Conservation (phyloP, 148 eudicot species). For the Fagopyrum homotropicum region DNA sequence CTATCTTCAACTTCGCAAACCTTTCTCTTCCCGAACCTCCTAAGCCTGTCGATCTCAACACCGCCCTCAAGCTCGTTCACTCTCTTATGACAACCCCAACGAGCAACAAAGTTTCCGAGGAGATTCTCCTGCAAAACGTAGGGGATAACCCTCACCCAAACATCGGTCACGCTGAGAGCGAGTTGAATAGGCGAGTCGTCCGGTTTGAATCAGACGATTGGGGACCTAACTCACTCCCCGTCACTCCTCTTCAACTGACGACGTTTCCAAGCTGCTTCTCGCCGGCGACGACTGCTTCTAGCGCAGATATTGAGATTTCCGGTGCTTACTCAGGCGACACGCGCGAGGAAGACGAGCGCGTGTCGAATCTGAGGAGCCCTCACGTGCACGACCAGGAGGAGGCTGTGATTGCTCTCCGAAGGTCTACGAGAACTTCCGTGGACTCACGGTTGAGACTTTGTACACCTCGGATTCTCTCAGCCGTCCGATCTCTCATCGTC, state of each 20-base stretch:
- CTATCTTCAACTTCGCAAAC: constrained; percentile 40
- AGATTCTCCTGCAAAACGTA: constrained; percentile 1
- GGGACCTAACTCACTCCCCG: constrained; percentile 21
- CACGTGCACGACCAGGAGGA: constrained; percentile 56
- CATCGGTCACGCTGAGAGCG: constrained; percentile 14
- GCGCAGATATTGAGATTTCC: constrained; percentile 25
- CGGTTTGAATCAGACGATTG: constrained; percentile 46
- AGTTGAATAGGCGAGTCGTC: constrained; percentile 25
- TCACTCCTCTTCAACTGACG: constrained; percentile 43
- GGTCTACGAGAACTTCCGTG: constrained; percentile 47
- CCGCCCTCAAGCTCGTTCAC: constrained; percentile 43
- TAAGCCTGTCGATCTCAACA: constrained; percentile 28
- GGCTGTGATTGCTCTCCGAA: constrained; percentile 41
- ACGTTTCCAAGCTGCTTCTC: constrained; percentile 61
- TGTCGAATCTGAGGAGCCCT: constrained; percentile 35
- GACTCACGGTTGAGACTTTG: constrained; percentile 46
- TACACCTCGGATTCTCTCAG: constrained; percentile 49
- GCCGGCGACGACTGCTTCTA: constrained; percentile 53
- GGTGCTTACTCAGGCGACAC: constrained; percentile 10
- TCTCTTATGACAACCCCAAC: constrained; percentile 15
- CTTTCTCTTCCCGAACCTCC: constrained; percentile 21
- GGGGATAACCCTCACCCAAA: constrained; percentile 7
- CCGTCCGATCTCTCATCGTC: constrained; percentile 41
- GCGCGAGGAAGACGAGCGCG: constrained; percentile 41
- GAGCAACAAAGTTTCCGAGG: not conserved